Conservation (phyloP, 2,329 filamentous ascomycete genomes). For the Ascochyta koolunga region DNA sequence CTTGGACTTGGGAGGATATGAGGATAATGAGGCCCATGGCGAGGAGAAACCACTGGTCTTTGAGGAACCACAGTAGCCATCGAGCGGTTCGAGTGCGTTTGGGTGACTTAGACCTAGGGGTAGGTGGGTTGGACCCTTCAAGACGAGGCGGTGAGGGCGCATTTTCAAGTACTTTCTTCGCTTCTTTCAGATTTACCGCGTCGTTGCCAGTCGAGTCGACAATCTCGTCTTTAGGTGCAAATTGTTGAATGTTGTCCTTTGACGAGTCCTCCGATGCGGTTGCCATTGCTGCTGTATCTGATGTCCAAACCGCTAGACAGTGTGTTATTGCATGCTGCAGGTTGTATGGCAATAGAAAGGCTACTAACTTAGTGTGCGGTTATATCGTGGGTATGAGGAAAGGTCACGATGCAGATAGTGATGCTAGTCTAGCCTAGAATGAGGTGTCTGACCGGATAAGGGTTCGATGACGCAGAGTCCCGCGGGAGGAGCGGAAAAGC, state of each 20-base stretch:
- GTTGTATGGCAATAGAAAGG: not conserved
- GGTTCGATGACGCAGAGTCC: not conserved
- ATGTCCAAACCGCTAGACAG: no score
- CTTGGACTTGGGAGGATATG: constrained; percentile 61
- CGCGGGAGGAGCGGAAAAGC: constrained; percentile 11
- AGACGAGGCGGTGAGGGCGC: not conserved
- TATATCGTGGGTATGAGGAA: constrained; percentile 15
- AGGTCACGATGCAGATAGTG: not conserved
- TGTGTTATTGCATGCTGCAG: not conserved
- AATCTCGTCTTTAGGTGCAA: constrained; percentile 2
- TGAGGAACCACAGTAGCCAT: constrained; percentile 48
- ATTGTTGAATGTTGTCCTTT: not conserved
- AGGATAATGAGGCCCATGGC: constrained; percentile 62
- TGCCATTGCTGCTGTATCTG: not conserved
- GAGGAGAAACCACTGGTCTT: constrained; percentile 69
- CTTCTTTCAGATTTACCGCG: not conserved
- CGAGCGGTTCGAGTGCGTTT: constrained; percentile 13
- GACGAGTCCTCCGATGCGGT: not conserved
- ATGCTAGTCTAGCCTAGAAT: not conserved
- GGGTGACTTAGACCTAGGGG: not conserved
- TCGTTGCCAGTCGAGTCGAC: not conserved
- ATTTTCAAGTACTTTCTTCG: not conserved
- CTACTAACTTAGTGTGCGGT: not conserved
- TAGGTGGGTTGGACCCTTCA: not conserved
- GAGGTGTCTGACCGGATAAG: constrained; percentile 5